A percentile compares a stretch with the other conserved stretches of the same genome.
Evolutionary conservation across 805 yeast species (phyloP).

Genomic region (Cyberlindnera maclurae): DNA sequence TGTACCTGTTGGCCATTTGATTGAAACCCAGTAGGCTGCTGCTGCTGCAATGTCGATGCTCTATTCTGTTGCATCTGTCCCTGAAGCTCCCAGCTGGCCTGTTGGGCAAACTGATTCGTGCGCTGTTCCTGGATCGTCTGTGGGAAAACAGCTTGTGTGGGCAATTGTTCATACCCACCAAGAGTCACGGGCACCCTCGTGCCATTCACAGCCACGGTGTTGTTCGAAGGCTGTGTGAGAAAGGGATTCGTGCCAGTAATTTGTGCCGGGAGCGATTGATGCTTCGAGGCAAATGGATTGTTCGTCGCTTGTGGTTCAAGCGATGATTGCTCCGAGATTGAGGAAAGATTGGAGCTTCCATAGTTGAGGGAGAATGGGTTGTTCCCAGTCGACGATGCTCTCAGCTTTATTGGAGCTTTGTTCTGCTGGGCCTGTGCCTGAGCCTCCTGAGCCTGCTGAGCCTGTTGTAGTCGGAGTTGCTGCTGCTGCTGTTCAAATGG

Average conservation of each 20-base stretch:
- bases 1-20: constrained; percentile 13
- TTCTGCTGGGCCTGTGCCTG: constrained; percentile 5
- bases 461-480: constrained; percentile 8
- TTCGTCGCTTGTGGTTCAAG: constrained; percentile 17
- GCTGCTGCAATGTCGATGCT: constrained; percentile 7
- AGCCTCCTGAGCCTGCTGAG: constrained; percentile 8
- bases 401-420: constrained; percentile 5
- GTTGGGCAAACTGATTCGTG: constrained; percentile 30
- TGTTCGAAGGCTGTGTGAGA: constrained; percentile 18
- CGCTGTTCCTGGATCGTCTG: constrained; percentile 43
- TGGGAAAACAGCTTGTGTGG: constrained; percentile 64
- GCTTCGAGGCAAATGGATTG: constrained; percentile 23
- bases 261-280: constrained; percentile 2
- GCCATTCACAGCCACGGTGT: constrained; percentile 22
- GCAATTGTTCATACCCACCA: constrained; percentile 63
- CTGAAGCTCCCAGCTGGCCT: constrained; percentile 32
- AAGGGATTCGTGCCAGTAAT: constrained; percentile 36
- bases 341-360: constrained; percentile 6
- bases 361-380: constrained; percentile 25
- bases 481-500: constrained; percentile 27
- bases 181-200: constrained; percentile 37
- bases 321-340: constrained; percentile 9
- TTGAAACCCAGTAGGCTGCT: constrained; percentile 4
- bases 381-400: constrained; percentile 21
- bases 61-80: constrained; percentile 18